phyloP scores from a whole-genome alignment of 2,329 filamentous ascomycete genomes.

The Chaetothyriales sp. region DNA sequence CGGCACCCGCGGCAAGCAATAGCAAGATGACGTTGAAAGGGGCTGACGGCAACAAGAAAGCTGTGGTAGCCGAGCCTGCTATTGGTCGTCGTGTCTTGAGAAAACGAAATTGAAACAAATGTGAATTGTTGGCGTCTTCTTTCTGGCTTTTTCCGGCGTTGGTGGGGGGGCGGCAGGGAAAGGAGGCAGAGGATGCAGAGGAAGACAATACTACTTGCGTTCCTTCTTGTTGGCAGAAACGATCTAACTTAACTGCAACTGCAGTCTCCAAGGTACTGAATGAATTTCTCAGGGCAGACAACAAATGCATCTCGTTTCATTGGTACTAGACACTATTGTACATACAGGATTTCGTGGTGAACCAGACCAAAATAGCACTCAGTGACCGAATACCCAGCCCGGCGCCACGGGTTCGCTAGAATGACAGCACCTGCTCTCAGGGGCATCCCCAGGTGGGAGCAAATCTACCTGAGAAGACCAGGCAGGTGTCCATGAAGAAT shows the following conservation, averaged over 20 bases:
- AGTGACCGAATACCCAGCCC: background rate
- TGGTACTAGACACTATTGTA: background rate
- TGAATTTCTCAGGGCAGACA: background rate
- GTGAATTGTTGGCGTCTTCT: background rate
- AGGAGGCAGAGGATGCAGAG: background rate
- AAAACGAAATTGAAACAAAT: conserved; percentile 18
- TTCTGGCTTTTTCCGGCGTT: background rate
- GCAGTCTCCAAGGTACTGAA: background rate
- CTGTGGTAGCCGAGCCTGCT: conserved; percentile 21
- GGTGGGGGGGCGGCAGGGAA: background rate
- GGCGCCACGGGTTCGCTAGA: background rate
- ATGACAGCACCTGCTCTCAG: background rate
- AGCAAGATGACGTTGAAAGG: conserved; percentile 16
- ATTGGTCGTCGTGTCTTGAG: conserved; percentile 26
- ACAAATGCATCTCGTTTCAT: background rate
- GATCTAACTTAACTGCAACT: background rate
- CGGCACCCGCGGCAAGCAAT: conserved; percentile 8
- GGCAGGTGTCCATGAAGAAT: background rate
- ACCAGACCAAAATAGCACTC: background rate
- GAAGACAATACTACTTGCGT: background rate
- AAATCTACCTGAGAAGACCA: no score
- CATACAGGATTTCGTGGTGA: background rate
- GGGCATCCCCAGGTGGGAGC: background rate
- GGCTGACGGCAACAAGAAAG: conserved; percentile 23
- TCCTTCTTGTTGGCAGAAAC: background rate